Evolutionary conservation across 441 rosid species (phyloP).

Genomic region (Gossypium davidsonii): DNA sequence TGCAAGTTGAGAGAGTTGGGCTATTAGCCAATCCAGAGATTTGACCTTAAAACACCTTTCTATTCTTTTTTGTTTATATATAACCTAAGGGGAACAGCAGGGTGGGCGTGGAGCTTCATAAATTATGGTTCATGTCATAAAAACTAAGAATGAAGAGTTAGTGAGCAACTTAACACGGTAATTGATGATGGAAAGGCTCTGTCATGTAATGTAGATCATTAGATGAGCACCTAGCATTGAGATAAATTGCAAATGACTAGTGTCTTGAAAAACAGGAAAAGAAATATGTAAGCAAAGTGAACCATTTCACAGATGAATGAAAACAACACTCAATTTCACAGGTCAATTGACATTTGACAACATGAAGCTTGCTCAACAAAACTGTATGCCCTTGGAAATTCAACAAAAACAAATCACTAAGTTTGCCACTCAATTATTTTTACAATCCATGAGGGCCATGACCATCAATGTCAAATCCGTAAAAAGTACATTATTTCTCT

Average conservation of each 20-base stretch:
- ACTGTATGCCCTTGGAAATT: slow-evolving; percentile 7
- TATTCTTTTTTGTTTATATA: too few relatives aligned
- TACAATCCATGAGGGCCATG: slow-evolving; percentile 17
- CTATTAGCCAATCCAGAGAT: too few relatives aligned
- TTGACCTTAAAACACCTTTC: too few relatives aligned
- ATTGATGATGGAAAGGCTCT: not conserved
- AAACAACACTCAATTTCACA: not conserved
- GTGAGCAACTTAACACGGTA: not conserved
- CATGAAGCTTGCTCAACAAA: not conserved
- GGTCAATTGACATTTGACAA: not conserved
- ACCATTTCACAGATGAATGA: not conserved
- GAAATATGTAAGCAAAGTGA: not conserved
- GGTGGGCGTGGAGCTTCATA: not conserved
- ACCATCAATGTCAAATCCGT: slow-evolving; percentile 12
- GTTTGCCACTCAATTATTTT: slow-evolving; percentile 32
- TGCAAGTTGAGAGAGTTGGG: not conserved
- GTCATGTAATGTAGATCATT: not conserved
- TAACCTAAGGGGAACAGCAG: not conserved
- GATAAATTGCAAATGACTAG: too few relatives aligned
- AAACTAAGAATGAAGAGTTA: not conserved
- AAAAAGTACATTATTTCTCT: slow-evolving; percentile 30
- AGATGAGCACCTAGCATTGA: too few relatives aligned
- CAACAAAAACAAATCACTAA: slow-evolving; percentile 18
- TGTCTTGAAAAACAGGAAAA: not conserved
- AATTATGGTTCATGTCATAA: not conserved